Percentiles rank a stretch among this genome's conserved stretches.
Evolutionary conservation across 345 rosid species (phyloP).

Genomic region (Aegle marmelos): DNA sequence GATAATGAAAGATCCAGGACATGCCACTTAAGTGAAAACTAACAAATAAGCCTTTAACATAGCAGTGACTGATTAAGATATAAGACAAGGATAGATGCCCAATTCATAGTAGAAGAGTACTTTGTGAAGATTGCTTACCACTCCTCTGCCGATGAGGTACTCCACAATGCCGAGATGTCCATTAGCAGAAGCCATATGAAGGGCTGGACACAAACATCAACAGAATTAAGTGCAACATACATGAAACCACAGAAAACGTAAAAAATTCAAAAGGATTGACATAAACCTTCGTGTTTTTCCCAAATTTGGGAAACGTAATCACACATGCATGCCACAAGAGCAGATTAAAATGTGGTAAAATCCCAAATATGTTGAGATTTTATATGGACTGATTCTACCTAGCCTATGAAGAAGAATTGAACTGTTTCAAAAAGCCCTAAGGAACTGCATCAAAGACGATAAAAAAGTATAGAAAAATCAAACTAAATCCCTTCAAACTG

Average conservation of each 20-base stretch:
- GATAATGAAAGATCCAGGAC: not conserved
- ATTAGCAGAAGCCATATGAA: slow-evolving; percentile 96
- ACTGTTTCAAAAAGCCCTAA: not conserved
- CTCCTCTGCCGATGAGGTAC: slow-evolving; percentile 65
- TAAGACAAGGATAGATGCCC: not conserved
- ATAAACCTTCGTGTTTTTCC: not conserved
- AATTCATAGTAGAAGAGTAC: not conserved
- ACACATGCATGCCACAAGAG: not conserved
- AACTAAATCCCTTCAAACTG: not conserved
- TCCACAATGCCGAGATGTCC: slow-evolving; percentile 70
- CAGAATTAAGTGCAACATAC: not conserved
- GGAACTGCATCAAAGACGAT: not conserved
- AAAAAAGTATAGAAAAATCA: not conserved
- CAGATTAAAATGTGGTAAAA: not conserved
- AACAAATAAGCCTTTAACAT: not conserved
- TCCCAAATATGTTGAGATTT: not conserved
- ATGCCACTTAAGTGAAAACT: not conserved
- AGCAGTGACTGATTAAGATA: not conserved
- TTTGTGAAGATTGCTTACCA: slow-evolving; percentile 31
- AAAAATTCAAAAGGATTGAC: not conserved
- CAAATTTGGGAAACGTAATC: not conserved
- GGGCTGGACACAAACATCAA: slow-evolving; percentile 45
- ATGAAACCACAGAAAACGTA: not conserved
- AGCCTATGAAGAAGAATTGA: not conserved
- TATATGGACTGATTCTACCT: not conserved